Percentiles rank a stretch among this genome's conserved stretches.
phyloP scores from a whole-genome alignment of 768 basidiomycete species.

The Trametes coccinea region DNA sequence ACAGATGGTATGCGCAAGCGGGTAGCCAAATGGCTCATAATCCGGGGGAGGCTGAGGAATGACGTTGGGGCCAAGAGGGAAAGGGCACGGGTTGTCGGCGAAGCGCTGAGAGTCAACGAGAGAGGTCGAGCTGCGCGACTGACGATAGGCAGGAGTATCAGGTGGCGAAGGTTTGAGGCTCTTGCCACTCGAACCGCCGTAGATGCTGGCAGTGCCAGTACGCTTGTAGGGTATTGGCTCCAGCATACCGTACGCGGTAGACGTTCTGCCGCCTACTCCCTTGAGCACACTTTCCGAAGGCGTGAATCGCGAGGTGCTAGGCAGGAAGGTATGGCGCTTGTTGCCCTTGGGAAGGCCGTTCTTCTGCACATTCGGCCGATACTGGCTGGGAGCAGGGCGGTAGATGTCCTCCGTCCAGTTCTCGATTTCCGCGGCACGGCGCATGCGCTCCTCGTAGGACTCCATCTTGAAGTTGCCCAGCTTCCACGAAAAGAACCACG shows the following conservation, averaged over 20 bases:
- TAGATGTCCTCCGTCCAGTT: constrained; percentile 97
- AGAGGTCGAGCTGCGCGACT: constrained; percentile 83
- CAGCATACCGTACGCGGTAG: constrained; percentile 66
- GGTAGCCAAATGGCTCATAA: constrained; percentile 95
- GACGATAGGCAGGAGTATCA: constrained; percentile 67
- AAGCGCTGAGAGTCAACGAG: constrained; percentile 59
- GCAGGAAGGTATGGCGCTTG: constrained; percentile 61
- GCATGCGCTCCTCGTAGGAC: constrained; percentile 90
- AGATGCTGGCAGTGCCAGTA: constrained; percentile 38
- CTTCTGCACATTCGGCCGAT: constrained; percentile 86
- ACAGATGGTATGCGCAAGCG: constrained; percentile 89
- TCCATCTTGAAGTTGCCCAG: constrained; percentile 93
- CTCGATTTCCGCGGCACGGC: constrained; percentile 88
- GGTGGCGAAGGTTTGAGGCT: constrained; percentile 64
- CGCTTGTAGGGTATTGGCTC: constrained; percentile 66
- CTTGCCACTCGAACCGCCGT: constrained; percentile 32
- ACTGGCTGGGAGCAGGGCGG: constrained; percentile 84
- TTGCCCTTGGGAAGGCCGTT: constrained; percentile 58
- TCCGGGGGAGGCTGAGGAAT: constrained; percentile 91
- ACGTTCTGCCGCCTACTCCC: constrained; percentile 48
- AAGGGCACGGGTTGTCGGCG: constrained; percentile 79
- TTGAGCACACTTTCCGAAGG: constrained; percentile 63
- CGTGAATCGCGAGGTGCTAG: constrained; percentile 74
- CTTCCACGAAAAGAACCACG: constrained; percentile 98
- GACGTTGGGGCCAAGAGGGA: constrained; percentile 82